These are phyloP conservation scores for Picochlorum sp. DNA, from an alignment of 139 green algal species.

Conservation along the genomic window DNA sequence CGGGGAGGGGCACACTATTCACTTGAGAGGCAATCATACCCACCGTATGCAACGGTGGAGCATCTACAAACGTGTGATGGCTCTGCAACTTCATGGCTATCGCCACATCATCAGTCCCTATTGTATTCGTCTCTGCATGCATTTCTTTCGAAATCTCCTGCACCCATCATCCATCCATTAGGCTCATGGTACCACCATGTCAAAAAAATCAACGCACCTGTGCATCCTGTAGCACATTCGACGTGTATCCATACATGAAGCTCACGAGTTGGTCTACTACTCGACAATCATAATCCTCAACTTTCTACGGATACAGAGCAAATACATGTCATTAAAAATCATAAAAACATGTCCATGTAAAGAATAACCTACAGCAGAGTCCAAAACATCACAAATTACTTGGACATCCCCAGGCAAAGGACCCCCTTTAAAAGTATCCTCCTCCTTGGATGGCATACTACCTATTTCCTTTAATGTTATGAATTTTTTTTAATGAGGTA, in stretches of 20 bases:
- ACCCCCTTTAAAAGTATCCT: not conserved
- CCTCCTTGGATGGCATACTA: no score
- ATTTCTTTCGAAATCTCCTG: conserved; percentile 1
- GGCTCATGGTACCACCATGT: not conserved
- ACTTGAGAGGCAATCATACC: conserved; percentile 4
- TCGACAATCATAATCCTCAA: conserved; percentile 65
- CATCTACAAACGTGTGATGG: conserved; percentile 30
- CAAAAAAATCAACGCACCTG: conserved; percentile 30
- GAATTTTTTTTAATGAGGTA: no score
- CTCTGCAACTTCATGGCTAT: conserved; percentile 48
- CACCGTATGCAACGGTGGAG: conserved; percentile 33
- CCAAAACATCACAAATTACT: not conserved
- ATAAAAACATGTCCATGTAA: not conserved
- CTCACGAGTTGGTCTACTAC: conserved; percentile 71
- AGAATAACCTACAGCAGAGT: not conserved
- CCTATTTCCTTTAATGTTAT: no score
- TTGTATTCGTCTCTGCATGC: conserved; percentile 17
- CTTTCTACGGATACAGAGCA: conserved; percentile 31
- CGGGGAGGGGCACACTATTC: conserved; percentile 42
- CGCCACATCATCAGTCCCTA: conserved; percentile 51
- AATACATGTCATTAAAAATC: not conserved
- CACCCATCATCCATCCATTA: not conserved
- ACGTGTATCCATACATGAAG: conserved; percentile 70
- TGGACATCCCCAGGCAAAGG: not conserved
- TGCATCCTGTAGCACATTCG: conserved; percentile 64